Evolutionary conservation across 768 basidiomycete species (phyloP), one percentile per base, ranked within the genome.

Genomic region (Leucogyrophana mollusca): DNA sequence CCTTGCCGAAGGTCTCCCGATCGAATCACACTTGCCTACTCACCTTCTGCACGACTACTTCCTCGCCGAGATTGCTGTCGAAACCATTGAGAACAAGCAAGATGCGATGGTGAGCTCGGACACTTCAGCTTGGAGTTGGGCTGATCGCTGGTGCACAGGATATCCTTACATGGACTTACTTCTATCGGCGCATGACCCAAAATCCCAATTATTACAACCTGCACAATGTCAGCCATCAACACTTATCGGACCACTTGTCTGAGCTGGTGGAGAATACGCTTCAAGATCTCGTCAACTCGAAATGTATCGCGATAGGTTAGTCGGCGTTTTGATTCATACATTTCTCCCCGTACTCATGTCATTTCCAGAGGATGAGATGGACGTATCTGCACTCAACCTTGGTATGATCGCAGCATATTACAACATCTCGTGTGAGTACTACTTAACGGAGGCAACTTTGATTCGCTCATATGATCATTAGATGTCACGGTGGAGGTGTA

Each of bases 331-430:
- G 14, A 9, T n/a, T 16, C 21, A 16, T 22, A 27, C 16, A 11
- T 4, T 4, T 35, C 27, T 5, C 18, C 2, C 17, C 8, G 4
- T 10, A 46, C 34, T 45, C 21, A 2, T 20, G 6, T 34, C 39
- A 51, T 50, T 8, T 22, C 13, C 39, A 53, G 89, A 91, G 73
- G 93, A 95, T 51, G 94, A 96, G 62, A 93, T 94, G 87, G 92
- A 95, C 52, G 80, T 90, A 1, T 81, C 84, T 3, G 83, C 94
- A 2, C 81, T 97, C 57, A 99, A 98, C 68, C 73, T 98, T 30
- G 96, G 96, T 47, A 96, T 97, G 94, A 98, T 99, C 56, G 96
- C 94, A 0, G 93, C 94, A 0, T 94, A 93, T 70, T 95, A 93
- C 65, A 91, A 93, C 58, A 94, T 94, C 34, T 93, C 90, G 45